Evolutionary conservation across 257 asterid genomes (phyloP), one percentile per base, ranked within the genome.

Genomic region (Cruciata laevipes): DNA sequence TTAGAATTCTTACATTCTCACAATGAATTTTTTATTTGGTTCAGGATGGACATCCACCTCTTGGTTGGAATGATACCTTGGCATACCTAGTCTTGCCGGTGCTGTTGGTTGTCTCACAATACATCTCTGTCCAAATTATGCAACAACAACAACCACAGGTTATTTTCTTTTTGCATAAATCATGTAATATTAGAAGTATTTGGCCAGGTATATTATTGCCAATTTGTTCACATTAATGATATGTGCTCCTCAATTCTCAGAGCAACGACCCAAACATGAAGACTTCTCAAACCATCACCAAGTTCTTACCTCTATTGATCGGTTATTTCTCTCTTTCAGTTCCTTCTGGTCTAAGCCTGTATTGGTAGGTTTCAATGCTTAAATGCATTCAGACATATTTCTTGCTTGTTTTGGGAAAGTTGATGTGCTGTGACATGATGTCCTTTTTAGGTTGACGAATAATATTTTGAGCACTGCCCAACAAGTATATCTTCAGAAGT

Each of bases 31-130:
- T 35, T 32, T 16, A 32, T 42, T 42, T 60, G 61, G 68, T 62
- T 38, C 82, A 93, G 99, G 97, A 93, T 78, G 99, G 99, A 57
- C 99, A 90, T 69, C 99, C 99, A 65, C 95, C 99, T 16, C 96
- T 93, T 67, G 99, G 97, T 69, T 90, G 96, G 99, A 74, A 97
- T 1, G 96, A 93, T 76, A 90, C 99, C 61, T 77, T 93, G 73
- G 95, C 95, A 12, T 94, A 94, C 77, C 97, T 94, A 65, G 97
- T 88, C 61, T 82, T 94, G 80, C 99, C 97, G 44, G 80, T 84
- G 55, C 87, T 94, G 76, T 85, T 94, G 79, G 80, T 94, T 52
- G 30, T 77, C 73, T 44, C 83, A 38, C 99, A 94, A 77, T 90
- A 94, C 80, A 69, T 94, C 76, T 94, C 99, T 61, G 75, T 94